Percentiles rank a stretch among this genome's conserved stretches.
phyloP scores from a whole-genome alignment of 768 basidiomycete species.

The Podaxis sp. region DNA sequence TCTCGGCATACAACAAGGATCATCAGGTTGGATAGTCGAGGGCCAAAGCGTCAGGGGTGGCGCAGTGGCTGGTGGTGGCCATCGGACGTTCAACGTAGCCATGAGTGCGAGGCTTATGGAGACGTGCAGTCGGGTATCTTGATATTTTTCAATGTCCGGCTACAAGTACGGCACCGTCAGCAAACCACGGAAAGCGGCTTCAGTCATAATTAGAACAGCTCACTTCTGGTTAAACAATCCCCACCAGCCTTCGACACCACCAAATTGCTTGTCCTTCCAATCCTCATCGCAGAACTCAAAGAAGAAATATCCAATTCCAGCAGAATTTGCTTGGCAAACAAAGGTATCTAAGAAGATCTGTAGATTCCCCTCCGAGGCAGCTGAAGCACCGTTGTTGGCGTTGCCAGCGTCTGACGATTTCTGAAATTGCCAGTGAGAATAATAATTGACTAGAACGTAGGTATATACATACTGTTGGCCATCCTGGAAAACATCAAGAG shows the following conservation, averaged over 20 bases:
- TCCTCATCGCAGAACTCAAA: constrained; percentile 82
- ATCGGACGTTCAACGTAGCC: background rate
- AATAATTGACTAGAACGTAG: background rate
- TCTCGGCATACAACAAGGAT: background rate
- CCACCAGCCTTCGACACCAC: constrained; percentile 75
- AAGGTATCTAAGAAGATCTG: constrained; percentile 87
- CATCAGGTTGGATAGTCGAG: background rate
- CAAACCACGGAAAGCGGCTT: background rate
- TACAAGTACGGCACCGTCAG: constrained; percentile 24
- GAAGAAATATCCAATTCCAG: constrained; percentile 85
- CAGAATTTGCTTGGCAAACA: constrained; percentile 82
- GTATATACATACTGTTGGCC: constrained; percentile 58
- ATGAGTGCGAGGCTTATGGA: constrained; percentile 25
- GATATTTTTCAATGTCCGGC: constrained; percentile 71
- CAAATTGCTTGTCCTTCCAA: constrained; percentile 77
- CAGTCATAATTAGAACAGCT: constrained; percentile 13
- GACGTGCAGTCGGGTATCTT: constrained; percentile 60
- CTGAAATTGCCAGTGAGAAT: constrained; percentile 29
- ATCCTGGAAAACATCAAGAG: constrained; percentile 27
- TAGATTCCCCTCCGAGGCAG: constrained; percentile 59
- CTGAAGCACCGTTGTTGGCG: constrained; percentile 66
- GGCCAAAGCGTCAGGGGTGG: background rate
- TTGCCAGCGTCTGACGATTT: constrained; percentile 58
- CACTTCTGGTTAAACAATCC: constrained; percentile 46
- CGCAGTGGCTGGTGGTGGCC: background rate